These are phyloP conservation scores for Pilatotrama ljubarskyi DNA, from an alignment of 768 basidiomycete species.

Conservation along the genomic window DNA sequence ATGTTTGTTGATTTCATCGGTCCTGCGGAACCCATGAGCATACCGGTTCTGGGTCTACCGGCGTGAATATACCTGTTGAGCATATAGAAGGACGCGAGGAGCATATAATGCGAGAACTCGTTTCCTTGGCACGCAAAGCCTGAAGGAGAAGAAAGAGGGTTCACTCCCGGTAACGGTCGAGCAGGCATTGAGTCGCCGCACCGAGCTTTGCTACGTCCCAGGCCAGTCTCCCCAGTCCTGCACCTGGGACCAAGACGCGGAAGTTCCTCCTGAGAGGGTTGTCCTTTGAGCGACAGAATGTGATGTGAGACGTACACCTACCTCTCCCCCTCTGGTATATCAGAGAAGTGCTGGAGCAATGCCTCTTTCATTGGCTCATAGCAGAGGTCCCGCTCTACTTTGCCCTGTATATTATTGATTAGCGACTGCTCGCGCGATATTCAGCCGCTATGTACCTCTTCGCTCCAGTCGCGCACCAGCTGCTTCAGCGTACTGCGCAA, in stretches of 20 bases:
- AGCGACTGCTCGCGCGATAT: neutral
- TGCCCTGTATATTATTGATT: conserved; percentile 51
- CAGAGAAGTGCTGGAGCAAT: conserved; percentile 60
- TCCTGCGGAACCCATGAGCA: conserved; percentile 39
- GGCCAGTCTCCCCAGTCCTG: conserved; percentile 85
- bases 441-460: conserved; percentile 51
- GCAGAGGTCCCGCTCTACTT: conserved; percentile 70
- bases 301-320: conserved; percentile 3
- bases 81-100: conserved; percentile 85
- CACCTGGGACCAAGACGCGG: conserved; percentile 85
- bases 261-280: conserved; percentile 44
- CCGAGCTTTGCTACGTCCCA: conserved; percentile 86
- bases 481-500: conserved; percentile 90
- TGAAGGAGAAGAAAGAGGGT: conserved; percentile 28
- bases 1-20: conserved; percentile 64
- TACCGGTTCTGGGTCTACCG: too few species aligned
- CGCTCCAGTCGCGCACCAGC: conserved; percentile 92
- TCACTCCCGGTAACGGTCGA: too few species aligned
- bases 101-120: conserved; percentile 95
- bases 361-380: conserved; percentile 85
- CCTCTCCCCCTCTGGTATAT: conserved; percentile 59
- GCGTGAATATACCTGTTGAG: conserved; percentile 69
- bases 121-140: conserved; percentile 93
- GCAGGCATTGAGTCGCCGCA: conserved; percentile 35
- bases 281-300: too few species aligned